Percentiles rank a stretch among this genome's conserved stretches.
Conservation (phyloP, 192 early-diverging fungal genomes). For the Coemansia sp. region DNA sequence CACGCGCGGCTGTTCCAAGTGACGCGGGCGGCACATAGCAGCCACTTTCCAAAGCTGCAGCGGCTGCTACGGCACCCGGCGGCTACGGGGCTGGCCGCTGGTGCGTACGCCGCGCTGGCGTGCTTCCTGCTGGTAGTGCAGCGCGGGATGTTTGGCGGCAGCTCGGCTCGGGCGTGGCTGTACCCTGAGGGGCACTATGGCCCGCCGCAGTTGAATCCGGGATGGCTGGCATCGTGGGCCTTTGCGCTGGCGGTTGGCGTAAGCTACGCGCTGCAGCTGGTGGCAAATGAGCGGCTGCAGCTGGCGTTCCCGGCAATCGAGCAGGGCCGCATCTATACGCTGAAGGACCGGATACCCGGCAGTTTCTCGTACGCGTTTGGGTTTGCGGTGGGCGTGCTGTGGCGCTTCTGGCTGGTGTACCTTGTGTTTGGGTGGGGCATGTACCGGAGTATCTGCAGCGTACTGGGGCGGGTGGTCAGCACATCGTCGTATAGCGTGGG, state of each 20-base stretch:
- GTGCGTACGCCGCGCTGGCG: constrained; percentile 13
- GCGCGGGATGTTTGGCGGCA: constrained; percentile 24
- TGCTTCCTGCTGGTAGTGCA: constrained; percentile 23
- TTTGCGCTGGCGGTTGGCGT: constrained; percentile 17
- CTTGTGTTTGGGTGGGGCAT: constrained; percentile 39
- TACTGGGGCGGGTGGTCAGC: constrained; percentile 23
- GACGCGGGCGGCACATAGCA: constrained; percentile 30
- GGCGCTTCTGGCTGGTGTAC: constrained; percentile 38
- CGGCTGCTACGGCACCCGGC: constrained; percentile 32
- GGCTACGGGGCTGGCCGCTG: constrained; percentile 7
- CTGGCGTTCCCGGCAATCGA: constrained; percentile 40
- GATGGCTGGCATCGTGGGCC: constrained; percentile 33
- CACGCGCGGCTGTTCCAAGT: constrained; percentile 31
- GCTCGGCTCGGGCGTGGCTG: constrained; percentile 28
- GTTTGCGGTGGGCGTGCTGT: constrained; percentile 14
- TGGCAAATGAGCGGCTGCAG: constrained; percentile 39
- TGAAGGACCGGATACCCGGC: constrained; percentile 38
- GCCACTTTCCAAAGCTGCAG: constrained; percentile 41
- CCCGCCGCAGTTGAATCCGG: constrained; percentile 44
- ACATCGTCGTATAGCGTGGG: constrained; percentile 37
- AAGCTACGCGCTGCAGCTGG: constrained; percentile 18
- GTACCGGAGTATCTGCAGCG: constrained; percentile 29
- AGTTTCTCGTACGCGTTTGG: constrained; percentile 21
- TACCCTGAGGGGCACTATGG: constrained; percentile 41
- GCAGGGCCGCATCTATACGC: constrained; percentile 36